These are phyloP conservation scores for Fusarium chuoi DNA, from an alignment of 2,329 filamentous ascomycete genomes.

Conservation along the genomic window DNA sequence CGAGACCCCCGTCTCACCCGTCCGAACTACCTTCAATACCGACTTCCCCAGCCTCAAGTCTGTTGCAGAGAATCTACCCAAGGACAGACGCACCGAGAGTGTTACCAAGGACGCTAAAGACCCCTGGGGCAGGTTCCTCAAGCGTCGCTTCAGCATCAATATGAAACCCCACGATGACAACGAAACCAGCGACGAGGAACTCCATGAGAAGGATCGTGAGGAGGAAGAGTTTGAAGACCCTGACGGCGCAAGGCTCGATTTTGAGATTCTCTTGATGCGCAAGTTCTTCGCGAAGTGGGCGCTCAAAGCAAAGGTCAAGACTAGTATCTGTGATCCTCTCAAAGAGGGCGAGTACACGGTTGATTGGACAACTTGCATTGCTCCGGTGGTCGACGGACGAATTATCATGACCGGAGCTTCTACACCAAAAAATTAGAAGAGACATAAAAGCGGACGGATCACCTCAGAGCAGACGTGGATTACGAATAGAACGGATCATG, in stretches of 20 bases:
- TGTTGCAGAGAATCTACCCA: conserved; percentile 37
- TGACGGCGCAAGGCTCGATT: conserved; percentile 58
- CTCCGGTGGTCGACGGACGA: conserved; percentile 79
- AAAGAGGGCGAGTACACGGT: conserved; percentile 69
- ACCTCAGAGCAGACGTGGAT: neutral
- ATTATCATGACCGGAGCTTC: conserved; percentile 63
- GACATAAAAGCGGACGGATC: neutral
- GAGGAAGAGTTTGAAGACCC: conserved; percentile 47
- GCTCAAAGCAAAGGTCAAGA: conserved; percentile 70
- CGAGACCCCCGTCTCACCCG: conserved; percentile 59
- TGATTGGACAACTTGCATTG: conserved; percentile 84
- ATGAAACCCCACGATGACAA: conserved; percentile 50
- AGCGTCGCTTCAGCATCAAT: conserved; percentile 49
- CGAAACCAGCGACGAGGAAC: conserved; percentile 56
- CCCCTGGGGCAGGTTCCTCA: conserved; percentile 52
- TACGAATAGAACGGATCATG: neutral
- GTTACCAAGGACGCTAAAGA: conserved; percentile 38
- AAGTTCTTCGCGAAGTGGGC: conserved; percentile 80
- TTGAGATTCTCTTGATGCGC: conserved; percentile 72
- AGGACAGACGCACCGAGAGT: conserved; percentile 33
- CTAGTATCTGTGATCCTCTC: conserved; percentile 63
- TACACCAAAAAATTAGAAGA: conserved; percentile 5
- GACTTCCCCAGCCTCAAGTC: conserved; percentile 34
- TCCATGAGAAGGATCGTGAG: conserved; percentile 20
- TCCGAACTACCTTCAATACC: conserved; percentile 23